Conservation (phyloP, 805 yeast species). For the Torulaspora gathmanii region DNA sequence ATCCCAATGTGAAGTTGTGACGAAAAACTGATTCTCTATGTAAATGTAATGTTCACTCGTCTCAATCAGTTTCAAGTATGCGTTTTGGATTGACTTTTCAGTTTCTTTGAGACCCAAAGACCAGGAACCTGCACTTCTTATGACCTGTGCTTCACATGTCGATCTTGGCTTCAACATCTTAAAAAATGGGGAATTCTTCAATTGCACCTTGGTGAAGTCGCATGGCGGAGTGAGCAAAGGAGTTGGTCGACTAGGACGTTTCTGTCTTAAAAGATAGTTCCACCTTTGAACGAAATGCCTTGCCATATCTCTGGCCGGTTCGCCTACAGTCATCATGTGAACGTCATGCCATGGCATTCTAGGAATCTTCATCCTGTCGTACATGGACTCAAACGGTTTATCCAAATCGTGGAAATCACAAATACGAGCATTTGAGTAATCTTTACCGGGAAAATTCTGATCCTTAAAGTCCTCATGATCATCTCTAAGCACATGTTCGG, state of each 20-base stretch:
- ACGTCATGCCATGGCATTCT: constrained; percentile 99
- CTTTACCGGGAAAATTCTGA: constrained; percentile 90
- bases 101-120: constrained; percentile 80
- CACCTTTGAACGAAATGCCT: constrained; percentile 97
- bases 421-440: constrained; percentile 92
- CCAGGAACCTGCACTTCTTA: constrained; percentile 91
- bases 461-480: constrained; percentile 49
- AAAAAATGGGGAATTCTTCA: constrained; percentile 46
- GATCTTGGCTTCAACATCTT: constrained; percentile 51
- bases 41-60: constrained; percentile 89
- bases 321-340: constrained; percentile 93
- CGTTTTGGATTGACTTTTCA: constrained; percentile 88
- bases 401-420: constrained; percentile 79
- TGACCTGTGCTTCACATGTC: constrained; percentile 84
- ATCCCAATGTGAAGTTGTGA: constrained; percentile 82
- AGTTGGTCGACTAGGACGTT: constrained; percentile 89
- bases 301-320: constrained; percentile 85
- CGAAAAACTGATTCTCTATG: constrained; percentile 92
- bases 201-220: constrained; percentile 71
- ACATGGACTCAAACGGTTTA: constrained; percentile 87
- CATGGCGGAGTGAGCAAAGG: constrained; percentile 92
- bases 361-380: constrained; percentile 73
- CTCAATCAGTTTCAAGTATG: constrained; percentile 85
- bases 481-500: constrained; percentile 87
- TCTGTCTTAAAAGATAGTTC: constrained; percentile 89